Percentiles rank a stretch among this genome's conserved stretches.
Conservation (phyloP, 176 grass and related monocot genomes). For the Elaeis guineensis region DNA sequence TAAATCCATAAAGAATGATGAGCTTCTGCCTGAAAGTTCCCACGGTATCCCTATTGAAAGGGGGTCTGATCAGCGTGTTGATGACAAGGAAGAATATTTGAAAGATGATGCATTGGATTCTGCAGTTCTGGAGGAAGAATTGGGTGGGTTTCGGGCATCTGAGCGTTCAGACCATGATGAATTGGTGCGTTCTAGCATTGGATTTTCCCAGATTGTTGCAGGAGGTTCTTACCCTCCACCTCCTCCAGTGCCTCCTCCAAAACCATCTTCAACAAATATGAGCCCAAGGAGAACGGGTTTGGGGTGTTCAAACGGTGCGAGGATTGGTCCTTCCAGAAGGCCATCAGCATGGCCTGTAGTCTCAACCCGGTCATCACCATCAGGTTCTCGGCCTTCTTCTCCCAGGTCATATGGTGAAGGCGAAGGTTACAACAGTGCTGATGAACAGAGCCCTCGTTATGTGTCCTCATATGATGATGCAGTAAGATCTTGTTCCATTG, state of each 20-base stretch:
- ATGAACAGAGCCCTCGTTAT: constrained; percentile 81
- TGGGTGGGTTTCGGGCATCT: constrained; percentile 26
- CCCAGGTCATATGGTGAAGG: constrained; percentile 71
- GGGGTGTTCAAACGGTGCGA: constrained; percentile 42
- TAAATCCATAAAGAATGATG: constrained; percentile 27
- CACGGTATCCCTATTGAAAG: constrained; percentile 24
- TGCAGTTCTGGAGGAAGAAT: constrained; percentile 35
- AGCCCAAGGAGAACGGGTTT: constrained; percentile 54
- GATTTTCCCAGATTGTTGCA: constrained; percentile 28
- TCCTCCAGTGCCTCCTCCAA: constrained; percentile 72
- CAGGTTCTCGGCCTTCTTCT: constrained; percentile 80
- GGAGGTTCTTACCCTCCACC: constrained; percentile 57
- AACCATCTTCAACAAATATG: constrained; percentile 34
- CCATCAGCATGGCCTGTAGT: constrained; percentile 50
- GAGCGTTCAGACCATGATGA: constrained; percentile 39
- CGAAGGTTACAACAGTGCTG: constrained; percentile 97
- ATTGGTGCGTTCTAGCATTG: constrained; percentile 22
- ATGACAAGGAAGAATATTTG: constrained; percentile 30
- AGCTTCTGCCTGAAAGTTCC: constrained; percentile 24
- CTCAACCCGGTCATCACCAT: constrained; percentile 45
- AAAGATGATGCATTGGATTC: constrained; percentile 36
- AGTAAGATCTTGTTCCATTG: constrained; percentile 47
- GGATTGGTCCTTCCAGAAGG: constrained; percentile 82
- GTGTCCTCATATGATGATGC: constrained; percentile 52
- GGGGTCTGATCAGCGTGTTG: constrained; percentile 23